Evolutionary conservation across 345 rosid genomes (phyloP).

Genomic region (Heritiera littoralis): DNA sequence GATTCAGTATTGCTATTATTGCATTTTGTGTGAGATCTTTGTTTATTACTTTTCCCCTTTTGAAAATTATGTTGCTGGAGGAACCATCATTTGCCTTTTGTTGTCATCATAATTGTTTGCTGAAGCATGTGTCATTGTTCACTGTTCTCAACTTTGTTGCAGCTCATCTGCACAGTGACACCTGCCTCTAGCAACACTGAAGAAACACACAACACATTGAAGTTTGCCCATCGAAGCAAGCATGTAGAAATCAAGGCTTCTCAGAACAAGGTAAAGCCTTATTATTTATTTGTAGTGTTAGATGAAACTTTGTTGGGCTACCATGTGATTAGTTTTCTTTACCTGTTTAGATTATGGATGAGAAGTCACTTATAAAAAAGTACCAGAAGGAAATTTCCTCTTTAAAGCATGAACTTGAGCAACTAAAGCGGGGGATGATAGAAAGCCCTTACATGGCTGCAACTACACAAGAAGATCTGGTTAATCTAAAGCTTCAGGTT

Average conservation of each 20-base stretch:
- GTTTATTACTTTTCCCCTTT: neutral
- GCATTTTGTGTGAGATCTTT: neutral
- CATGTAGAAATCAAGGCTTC: conserved; percentile 63
- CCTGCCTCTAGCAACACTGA: conserved; percentile 73
- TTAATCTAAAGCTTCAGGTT: conserved; percentile 71
- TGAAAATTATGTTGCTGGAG: neutral
- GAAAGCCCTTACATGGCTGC: conserved; percentile 41
- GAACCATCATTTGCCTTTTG: neutral
- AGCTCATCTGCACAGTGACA: conserved; percentile 74
- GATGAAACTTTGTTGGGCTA: neutral
- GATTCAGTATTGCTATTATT: conserved; percentile 16
- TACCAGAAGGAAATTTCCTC: conserved; percentile 68
- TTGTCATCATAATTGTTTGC: neutral
- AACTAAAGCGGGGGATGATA: conserved; percentile 52
- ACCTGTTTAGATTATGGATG: conserved; percentile 59
- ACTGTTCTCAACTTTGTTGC: conserved; percentile 27
- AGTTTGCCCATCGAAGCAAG: conserved; percentile 75
- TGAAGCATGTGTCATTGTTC: conserved; percentile 13
- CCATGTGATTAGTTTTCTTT: conserved; percentile 17
- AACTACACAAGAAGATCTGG: conserved; percentile 60
- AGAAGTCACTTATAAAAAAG: conserved; percentile 74
- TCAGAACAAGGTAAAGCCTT: conserved; percentile 58
- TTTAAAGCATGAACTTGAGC: conserved; percentile 69
- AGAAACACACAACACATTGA: conserved; percentile 74
- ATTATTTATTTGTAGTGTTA: neutral